Evolutionary conservation across 1,284 basidiomycete species (phyloP).

Genomic region (Amylostereum chailletii): DNA sequence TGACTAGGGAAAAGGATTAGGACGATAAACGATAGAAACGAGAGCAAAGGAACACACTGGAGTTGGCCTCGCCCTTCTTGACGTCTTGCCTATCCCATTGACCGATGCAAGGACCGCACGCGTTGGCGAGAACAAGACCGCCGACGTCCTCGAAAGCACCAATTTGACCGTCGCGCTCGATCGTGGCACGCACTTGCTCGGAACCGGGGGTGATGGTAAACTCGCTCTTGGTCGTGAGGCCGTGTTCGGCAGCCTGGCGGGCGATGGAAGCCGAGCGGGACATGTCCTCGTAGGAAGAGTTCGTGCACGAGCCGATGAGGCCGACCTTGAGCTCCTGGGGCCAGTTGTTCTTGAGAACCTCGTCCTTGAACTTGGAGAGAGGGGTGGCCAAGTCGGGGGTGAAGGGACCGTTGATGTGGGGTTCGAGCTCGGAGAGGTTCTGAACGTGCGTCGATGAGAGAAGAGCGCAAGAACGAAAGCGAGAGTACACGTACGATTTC

Average conservation of each 20-base stretch:
- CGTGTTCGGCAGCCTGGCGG: conserved; percentile 80
- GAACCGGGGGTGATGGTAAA: conserved; percentile 99
- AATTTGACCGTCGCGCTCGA: conserved; percentile 93
- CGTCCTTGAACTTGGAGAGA: conserved; percentile 90
- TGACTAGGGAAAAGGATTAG: conserved; percentile 42
- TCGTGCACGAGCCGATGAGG: conserved; percentile 99
- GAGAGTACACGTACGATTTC: conserved; percentile 63
- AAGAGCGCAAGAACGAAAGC: conserved; percentile 1
- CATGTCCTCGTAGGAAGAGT: conserved; percentile 99
- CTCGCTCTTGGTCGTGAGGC: conserved; percentile 84
- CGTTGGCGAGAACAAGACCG: conserved; percentile 94
- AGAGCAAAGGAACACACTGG: conserved; percentile 39
- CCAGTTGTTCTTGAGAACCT: conserved; percentile 95
- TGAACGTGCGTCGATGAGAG: conserved; percentile 18
- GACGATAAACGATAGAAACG: conserved; percentile 2
- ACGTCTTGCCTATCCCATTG: conserved; percentile 98
- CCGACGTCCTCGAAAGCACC: conserved; percentile 81
- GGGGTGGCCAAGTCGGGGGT: conserved; percentile 95
- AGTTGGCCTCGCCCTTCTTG: conserved; percentile 95
- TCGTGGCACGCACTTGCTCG: conserved; percentile 97
- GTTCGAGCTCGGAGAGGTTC: conserved; percentile 96
- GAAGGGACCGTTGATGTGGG: conserved; percentile 99
- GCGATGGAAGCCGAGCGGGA: conserved; percentile 94
- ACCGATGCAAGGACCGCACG: conserved; percentile 98
- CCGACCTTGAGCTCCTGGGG: conserved; percentile 95